Evolutionary conservation across 768 basidiomycete genomes (phyloP), one percentile per base, ranked within the genome.

Genomic region (Auriscalpium vulgare): DNA sequence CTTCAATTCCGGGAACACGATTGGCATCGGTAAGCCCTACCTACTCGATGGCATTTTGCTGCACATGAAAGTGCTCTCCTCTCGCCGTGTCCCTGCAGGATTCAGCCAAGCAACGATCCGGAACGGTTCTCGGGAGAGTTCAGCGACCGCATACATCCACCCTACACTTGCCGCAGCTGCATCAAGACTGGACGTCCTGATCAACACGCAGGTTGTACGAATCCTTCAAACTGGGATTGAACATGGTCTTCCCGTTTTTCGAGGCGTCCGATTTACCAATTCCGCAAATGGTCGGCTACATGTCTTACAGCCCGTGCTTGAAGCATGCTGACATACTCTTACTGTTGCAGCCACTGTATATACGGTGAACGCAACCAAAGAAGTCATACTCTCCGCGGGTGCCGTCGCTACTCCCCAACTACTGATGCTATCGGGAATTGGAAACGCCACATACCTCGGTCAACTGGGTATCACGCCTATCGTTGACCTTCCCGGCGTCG

Each of bases 1-100:
- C 60, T 66, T 67, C 54, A 77, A 78, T 56, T 69, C 71, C 23
- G 78, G 79, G 10, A 66, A 62, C 9, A 69, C 71, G 0, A 53
- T 77, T 8, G 78, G 78, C 4, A 51, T 77, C 40, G 71, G 77
- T 76, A 37, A 53, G 70, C 13, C n/a, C 40, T 17, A 13, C 29
- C 5, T 10, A 8, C 10, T 9, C 17, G 29, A n/a, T 5, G 19
- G 7, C 7, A 47, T 16, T 8, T 21, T 29, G 17, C 6, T 4
- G 13, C 50, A 2, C 23, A 29, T 21, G 51, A 16, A 7, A 8
- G 13, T 14, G 36, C 37, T 47, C 5, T n/a, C n/a, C n/a, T 17
- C n/a, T n/a, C n/a, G n/a, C n/a, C 23, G 23, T 29, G 23, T 29
- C 23, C 5, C 23, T 29, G 23, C 35, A 57, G 52, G 51, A 37